These are phyloP conservation scores for Phytophthora crassamura DNA, from an alignment of 352 stramenopile species.

Conservation along the genomic window DNA sequence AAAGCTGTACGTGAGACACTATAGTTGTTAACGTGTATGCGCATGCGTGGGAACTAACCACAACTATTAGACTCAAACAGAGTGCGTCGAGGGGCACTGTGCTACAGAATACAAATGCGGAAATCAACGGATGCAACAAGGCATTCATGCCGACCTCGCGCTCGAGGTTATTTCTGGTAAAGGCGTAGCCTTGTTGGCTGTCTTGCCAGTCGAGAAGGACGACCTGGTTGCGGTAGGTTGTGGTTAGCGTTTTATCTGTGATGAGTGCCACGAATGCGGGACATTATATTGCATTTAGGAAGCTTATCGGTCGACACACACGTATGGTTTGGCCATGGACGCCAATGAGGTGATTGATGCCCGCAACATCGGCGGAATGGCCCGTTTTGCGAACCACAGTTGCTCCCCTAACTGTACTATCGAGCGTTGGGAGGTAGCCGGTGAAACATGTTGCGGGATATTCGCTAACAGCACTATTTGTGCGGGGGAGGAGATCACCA, in stretches of 20 bases:
- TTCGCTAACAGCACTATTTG: not conserved
- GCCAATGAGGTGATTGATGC: conserved; percentile 12
- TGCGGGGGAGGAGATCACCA: not conserved
- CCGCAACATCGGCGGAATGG: not conserved
- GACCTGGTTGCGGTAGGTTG: not conserved
- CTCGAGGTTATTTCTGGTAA: conserved; percentile 1
- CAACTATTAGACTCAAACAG: not conserved
- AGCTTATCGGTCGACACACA: not conserved
- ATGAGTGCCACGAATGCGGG: no score
- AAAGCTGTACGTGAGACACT: not conserved
- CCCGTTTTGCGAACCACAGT: conserved; percentile 14
- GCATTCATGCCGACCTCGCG: not conserved
- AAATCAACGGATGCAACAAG: conserved; percentile 13
- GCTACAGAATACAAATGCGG: not conserved
- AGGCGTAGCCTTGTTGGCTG: conserved; percentile 3
- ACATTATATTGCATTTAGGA: conserved; percentile 4
- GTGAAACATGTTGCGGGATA: conserved; percentile 6
- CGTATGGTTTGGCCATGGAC: not conserved
- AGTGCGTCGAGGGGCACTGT: conserved; percentile 3
- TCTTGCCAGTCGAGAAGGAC: not conserved
- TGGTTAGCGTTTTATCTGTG: no score
- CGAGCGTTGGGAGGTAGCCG: conserved; percentile 6
- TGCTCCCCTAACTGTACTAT: conserved; percentile 2
- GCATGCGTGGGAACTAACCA: conserved; percentile 1
- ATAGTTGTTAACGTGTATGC: not conserved